Percentiles rank a stretch among this genome's conserved stretches.
Evolutionary conservation across 2,329 filamentous ascomycete species (phyloP).

Genomic region (Chaetomiaceae sp.): DNA sequence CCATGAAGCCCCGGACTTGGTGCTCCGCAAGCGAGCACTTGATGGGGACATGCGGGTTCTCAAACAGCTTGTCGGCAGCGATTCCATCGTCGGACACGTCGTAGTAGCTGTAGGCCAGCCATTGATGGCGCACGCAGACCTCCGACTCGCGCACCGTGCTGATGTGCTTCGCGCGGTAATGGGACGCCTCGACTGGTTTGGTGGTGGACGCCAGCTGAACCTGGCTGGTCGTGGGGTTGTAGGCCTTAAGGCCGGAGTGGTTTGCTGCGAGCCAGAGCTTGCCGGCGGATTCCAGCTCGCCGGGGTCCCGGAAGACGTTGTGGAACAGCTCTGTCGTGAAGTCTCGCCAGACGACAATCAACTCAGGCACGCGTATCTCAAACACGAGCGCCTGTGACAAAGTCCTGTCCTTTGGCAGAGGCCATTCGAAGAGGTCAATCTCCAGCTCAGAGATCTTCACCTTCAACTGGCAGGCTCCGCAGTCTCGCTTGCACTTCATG

Average conservation of each 20-base stretch:
- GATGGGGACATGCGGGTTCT: neutral
- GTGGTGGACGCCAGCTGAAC: constrained; percentile 14
- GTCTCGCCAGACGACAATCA: constrained; percentile 11
- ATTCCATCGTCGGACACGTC: neutral
- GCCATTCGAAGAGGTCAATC: constrained; percentile 14
- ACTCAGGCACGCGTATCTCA: constrained; percentile 14
- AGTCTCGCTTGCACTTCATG: too few relatives aligned
- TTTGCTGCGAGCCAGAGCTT: neutral
- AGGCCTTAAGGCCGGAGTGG: neutral
- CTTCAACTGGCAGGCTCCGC: neutral
- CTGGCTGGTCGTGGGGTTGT: neutral
- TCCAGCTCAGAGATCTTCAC: neutral
- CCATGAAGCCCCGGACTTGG: neutral
- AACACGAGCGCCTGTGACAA: constrained; percentile 10
- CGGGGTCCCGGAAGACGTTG: neutral
- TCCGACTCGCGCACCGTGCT: neutral
- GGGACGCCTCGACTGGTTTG: constrained; percentile 19
- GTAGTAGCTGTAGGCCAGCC: constrained; percentile 15
- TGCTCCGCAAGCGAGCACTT: constrained; percentile 18
- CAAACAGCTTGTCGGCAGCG: neutral
- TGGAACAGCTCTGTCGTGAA: constrained; percentile 3
- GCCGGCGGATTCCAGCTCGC: neutral
- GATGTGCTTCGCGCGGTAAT: constrained; percentile 19
- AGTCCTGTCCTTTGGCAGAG: neutral
- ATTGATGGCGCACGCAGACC: constrained; percentile 11